Evolutionary conservation across 1,139 yeast genomes (phyloP).

Genomic region (Candida buenavistaensis): DNA sequence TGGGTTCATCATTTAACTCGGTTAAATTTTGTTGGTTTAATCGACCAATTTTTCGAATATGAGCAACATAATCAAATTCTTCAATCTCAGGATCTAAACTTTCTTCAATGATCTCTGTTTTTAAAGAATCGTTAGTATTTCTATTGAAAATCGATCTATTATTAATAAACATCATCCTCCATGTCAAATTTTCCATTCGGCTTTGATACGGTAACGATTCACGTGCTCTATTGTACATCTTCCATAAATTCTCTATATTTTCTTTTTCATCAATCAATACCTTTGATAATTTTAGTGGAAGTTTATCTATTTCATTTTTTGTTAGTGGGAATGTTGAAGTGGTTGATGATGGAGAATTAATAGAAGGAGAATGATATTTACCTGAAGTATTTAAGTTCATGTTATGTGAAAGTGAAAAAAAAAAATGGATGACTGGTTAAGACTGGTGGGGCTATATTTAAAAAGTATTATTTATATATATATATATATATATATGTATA

Average conservation of each 20-base stretch:
- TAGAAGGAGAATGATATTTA: conserved; percentile 9
- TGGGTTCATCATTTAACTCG: background rate
- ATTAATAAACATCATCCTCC: conserved; percentile 79
- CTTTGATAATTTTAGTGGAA: too few relatives aligned
- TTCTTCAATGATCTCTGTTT: conserved; percentile 2
- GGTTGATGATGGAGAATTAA: conserved; percentile 13
- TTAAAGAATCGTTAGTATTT: conserved; percentile 1
- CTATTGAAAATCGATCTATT: conserved; percentile 20
- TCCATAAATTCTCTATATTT: conserved; percentile 70
- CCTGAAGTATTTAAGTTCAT: conserved; percentile 8
- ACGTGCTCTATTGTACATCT: conserved; percentile 73
- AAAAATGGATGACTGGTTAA: conserved; percentile 3
- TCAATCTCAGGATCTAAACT: conserved; percentile 42
- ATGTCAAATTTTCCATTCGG: conserved; percentile 78
- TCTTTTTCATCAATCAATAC: conserved; percentile 12
- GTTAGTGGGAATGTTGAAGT: conserved; percentile 7
- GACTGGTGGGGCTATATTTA: too few relatives aligned
- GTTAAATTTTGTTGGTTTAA: background rate
- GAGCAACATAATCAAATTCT: conserved; percentile 68
- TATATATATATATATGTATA: too few relatives aligned
- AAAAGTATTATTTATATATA: too few relatives aligned
- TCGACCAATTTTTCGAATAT: conserved; percentile 58
- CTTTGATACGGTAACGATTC: conserved; percentile 75
- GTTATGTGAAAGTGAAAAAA: conserved; percentile 2
- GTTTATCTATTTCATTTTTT: too few relatives aligned